A percentile compares a stretch with the other conserved stretches of the same genome.
Conservation (phyloP, 352 stramenopile genomes). For the Globisporangium rhizosaccharum region DNA sequence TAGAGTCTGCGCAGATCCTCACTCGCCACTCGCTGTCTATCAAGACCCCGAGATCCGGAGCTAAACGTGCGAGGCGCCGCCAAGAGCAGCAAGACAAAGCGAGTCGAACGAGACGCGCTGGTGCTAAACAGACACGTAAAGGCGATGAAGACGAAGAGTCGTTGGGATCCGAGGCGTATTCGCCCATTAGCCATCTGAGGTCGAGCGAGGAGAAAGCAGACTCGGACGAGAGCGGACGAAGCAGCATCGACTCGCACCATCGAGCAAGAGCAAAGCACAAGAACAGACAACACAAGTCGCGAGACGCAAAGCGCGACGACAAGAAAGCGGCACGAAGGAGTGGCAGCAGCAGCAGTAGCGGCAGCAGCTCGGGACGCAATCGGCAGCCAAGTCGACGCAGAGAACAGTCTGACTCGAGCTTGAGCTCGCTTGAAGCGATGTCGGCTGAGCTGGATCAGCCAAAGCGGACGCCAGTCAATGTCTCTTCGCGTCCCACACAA, state of each 20-base stretch:
- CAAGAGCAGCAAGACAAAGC: too few species aligned
- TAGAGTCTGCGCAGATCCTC: constrained; percentile 28
- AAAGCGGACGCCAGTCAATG: too few species aligned
- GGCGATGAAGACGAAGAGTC: constrained; percentile 13
- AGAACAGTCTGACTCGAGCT: too few species aligned
- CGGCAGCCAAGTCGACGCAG: too few species aligned
- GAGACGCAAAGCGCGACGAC: too few species aligned
- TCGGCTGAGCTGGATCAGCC: too few species aligned
- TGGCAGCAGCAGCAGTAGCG: too few species aligned
- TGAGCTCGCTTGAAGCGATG: too few species aligned
- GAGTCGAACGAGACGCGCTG: background rate
- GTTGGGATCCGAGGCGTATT: constrained; percentile 35
- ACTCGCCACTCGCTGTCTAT: background rate
- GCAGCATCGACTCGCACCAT: background rate
- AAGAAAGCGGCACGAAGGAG: too few species aligned
- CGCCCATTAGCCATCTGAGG: constrained; percentile 11
- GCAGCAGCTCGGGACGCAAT: too few species aligned
- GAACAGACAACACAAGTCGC: background rate
- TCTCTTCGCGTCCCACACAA: too few species aligned
- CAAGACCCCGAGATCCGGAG: background rate
- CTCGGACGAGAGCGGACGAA: background rate
- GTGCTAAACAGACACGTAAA: background rate
- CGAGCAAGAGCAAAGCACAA: background rate
- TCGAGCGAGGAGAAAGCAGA: background rate
- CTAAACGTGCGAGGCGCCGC: too few species aligned